phyloP scores from a whole-genome alignment of 768 basidiomycete species.

The Tulasnella sp. region DNA sequence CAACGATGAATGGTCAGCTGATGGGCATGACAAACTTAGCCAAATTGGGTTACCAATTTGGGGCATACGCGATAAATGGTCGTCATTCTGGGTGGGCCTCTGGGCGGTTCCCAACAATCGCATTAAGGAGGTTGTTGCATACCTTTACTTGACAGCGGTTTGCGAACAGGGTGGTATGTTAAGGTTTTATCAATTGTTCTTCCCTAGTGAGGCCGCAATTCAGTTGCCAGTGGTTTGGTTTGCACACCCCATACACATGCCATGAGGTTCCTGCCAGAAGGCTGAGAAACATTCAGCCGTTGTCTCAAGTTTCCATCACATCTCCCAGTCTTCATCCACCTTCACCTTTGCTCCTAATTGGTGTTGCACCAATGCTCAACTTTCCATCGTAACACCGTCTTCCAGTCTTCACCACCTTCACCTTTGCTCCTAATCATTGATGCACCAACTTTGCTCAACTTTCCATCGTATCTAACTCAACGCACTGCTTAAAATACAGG shows the following conservation, averaged over 20 bases:
- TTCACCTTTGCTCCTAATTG: constrained; percentile 21
- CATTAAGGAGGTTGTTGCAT: constrained; percentile 23
- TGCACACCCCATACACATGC: too few relatives aligned
- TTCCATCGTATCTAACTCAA: neutral
- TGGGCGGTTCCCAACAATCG: constrained; percentile 32
- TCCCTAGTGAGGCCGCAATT: too few relatives aligned
- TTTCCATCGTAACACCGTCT: too few relatives aligned
- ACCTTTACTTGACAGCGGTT: constrained; percentile 20
- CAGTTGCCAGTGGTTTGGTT: too few relatives aligned
- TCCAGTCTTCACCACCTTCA: neutral
- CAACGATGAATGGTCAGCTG: constrained; percentile 28
- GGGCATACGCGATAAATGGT: constrained; percentile 27
- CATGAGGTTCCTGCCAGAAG: too few relatives aligned
- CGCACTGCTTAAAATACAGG: constrained; percentile 19
- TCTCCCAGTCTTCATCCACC: neutral
- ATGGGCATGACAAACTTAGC: constrained; percentile 33
- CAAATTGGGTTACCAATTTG: constrained; percentile 32
- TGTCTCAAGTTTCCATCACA: too few relatives aligned
- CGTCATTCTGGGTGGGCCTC: constrained; percentile 25
- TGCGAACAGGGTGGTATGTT: neutral
- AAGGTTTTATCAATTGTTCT: too few relatives aligned
- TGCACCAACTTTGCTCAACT: neutral
- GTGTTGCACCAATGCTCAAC: constrained; percentile 13
- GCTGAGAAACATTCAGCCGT: too few relatives aligned
- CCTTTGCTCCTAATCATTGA: constrained; percentile 22